A percentile compares a stretch with the other conserved stretches of the same genome.
phyloP scores from a whole-genome alignment of 805 yeast genomes.

The Kockiozyma suomiensis region DNA sequence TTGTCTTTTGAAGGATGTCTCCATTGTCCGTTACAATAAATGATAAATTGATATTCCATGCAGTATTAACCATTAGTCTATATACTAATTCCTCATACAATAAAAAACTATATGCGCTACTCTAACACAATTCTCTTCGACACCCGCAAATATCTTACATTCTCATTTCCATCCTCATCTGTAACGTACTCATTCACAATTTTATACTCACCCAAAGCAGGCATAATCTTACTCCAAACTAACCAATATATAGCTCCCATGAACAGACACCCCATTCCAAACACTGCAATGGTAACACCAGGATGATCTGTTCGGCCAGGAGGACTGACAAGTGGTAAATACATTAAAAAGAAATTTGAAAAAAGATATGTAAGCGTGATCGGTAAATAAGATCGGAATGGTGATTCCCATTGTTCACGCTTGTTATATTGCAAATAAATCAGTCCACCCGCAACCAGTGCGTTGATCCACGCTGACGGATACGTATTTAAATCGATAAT shows the following conservation, averaged over 20 bases:
- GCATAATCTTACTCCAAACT: conserved; percentile 30
- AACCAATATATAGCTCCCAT: conserved; percentile 31
- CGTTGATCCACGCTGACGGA: conserved; percentile 63
- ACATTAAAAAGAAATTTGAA: conserved; percentile 30
- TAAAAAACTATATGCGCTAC: not conserved
- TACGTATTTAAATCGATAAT: conserved; percentile 64
- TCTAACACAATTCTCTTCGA: not conserved
- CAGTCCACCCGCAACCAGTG: conserved; percentile 56
- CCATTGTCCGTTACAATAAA: too few relatives aligned
- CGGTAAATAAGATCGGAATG: conserved; percentile 28
- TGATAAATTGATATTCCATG: too few relatives aligned
- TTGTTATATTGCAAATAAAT: conserved; percentile 52
- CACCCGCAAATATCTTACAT: conserved; percentile 25
- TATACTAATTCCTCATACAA: not conserved
- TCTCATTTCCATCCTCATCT: conserved; percentile 25
- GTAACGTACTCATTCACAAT: conserved; percentile 24
- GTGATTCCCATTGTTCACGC: conserved; percentile 49
- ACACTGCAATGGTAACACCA: conserved; percentile 27
- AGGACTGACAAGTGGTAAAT: conserved; percentile 27
- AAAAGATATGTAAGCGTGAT: conserved; percentile 22
- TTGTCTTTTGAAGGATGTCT: too few relatives aligned
- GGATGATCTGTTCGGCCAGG: conserved; percentile 28
- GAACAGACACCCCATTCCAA: conserved; percentile 30
- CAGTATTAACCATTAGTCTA: not conserved
- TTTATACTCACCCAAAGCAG: conserved; percentile 24